phyloP scores from a whole-genome alignment of 108 stramenopile species.

The Skeletonema menzelii region DNA sequence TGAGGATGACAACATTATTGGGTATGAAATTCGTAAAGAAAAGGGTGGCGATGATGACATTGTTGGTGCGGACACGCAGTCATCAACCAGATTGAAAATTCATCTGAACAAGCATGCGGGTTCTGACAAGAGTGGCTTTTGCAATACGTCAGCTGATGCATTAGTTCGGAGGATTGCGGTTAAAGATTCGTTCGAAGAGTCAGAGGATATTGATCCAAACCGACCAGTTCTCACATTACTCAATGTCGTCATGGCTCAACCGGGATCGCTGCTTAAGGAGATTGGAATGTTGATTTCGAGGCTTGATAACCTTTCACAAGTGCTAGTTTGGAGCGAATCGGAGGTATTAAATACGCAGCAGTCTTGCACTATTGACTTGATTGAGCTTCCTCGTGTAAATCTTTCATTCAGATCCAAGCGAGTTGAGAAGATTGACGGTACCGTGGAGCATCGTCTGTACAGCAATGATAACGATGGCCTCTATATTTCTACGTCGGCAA shows the following conservation, averaged over 20 bases:
- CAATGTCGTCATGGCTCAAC: slow-evolving; percentile 86
- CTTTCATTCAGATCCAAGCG: slow-evolving; percentile 88
- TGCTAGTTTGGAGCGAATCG: slow-evolving; percentile 91
- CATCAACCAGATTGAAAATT: slow-evolving; percentile 74
- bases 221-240: slow-evolving; percentile 77
- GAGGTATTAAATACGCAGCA: slow-evolving; percentile 72
- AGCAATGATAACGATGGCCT: slow-evolving; percentile 95
- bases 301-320: slow-evolving; percentile 93
- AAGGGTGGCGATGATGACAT: slow-evolving; percentile 61
- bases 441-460: slow-evolving; percentile 78
- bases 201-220: slow-evolving; percentile 56
- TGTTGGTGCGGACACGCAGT: slow-evolving; percentile 45
- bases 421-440: slow-evolving; percentile 69
- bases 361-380: slow-evolving; percentile 81
- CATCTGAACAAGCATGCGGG: slow-evolving; percentile 67
- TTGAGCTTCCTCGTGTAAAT: slow-evolving; percentile 96
- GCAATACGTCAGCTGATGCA: slow-evolving; percentile 85
- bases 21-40: slow-evolving; percentile 70
- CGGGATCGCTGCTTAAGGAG: slow-evolving; percentile 84
- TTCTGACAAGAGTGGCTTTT: slow-evolving; percentile 87
- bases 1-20: slow-evolving; percentile 89
- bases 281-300: slow-evolving; percentile 90
- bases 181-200: slow-evolving; percentile 53
- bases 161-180: slow-evolving; percentile 77
- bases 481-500: slow-evolving; percentile 87